Evolutionary conservation across 2,329 filamentous ascomycete species (phyloP).

Genomic region (Cladosporium velox): DNA sequence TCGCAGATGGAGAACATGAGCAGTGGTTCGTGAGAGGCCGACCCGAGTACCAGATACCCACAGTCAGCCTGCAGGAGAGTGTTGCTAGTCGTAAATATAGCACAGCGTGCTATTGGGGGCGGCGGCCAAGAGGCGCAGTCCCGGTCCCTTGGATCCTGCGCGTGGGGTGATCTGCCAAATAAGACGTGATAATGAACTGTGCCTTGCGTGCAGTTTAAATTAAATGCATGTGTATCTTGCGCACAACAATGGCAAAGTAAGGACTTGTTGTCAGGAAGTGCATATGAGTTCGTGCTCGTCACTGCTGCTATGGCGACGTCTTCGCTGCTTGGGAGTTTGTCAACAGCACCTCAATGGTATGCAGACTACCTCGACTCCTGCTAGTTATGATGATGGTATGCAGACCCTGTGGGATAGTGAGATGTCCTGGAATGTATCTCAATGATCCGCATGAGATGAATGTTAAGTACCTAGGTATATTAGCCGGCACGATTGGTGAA

Average conservation of each 20-base stretch:
- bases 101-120: background rate
- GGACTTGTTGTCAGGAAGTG: background rate
- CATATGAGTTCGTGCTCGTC: background rate
- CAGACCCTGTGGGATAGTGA: background rate
- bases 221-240: background rate
- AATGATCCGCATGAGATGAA: background rate
- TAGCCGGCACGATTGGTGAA: background rate
- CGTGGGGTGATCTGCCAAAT: background rate
- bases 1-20: background rate
- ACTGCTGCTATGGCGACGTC: background rate
- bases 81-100: conserved; percentile 5
- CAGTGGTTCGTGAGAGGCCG: conserved; percentile 2
- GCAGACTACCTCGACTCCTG: background rate
- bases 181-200: background rate
- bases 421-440: background rate
- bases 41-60: background rate
- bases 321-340: background rate
- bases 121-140: conserved; percentile 5
- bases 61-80: conserved; percentile 11
- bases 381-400: background rate
- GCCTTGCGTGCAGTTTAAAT: background rate
- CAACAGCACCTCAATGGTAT: background rate
- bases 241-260: background rate
- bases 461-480: too few species aligned
- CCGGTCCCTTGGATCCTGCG: background rate